phyloP scores from a whole-genome alignment of 2,329 filamentous ascomycete genomes.

The Sporothrix phasma region DNA sequence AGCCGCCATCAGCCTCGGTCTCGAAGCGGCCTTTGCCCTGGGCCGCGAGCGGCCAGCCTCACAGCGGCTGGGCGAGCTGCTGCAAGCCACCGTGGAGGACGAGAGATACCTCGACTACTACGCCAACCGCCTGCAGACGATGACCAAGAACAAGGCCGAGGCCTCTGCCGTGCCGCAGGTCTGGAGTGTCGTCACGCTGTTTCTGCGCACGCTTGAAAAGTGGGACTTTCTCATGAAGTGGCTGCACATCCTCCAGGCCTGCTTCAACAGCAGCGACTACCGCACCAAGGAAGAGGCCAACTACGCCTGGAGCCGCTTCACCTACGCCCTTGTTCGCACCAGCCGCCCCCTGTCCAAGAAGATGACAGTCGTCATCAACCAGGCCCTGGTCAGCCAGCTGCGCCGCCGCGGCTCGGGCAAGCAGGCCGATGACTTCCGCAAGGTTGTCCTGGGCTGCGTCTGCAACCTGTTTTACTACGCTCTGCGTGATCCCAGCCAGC shows the following conservation, averaged over 20 bases:
- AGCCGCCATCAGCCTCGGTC: constrained; percentile 64
- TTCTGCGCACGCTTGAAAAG: constrained; percentile 58
- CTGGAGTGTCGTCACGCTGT: constrained; percentile 73
- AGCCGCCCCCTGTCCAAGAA: constrained; percentile 49
- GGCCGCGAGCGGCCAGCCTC: constrained; percentile 60
- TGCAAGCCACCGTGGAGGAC: constrained; percentile 48
- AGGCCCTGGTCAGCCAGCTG: constrained; percentile 60
- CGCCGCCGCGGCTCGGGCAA: constrained; percentile 50
- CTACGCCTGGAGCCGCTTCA: constrained; percentile 74
- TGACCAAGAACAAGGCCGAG: constrained; percentile 55
- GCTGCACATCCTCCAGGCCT: constrained; percentile 69
- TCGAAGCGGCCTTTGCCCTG: constrained; percentile 58
- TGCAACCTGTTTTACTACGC: constrained; percentile 76
- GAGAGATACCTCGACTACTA: constrained; percentile 61
- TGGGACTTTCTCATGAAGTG: constrained; percentile 70
- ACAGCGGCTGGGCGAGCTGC: constrained; percentile 55
- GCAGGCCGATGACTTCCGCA: constrained; percentile 47
- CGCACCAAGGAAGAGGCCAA: constrained; percentile 67
- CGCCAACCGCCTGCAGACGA: constrained; percentile 53
- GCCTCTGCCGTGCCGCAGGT: constrained; percentile 68
- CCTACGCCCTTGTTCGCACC: constrained; percentile 62
- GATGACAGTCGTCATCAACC: constrained; percentile 40
- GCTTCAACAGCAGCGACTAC: constrained; percentile 70
- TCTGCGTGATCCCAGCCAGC: constrained; percentile 55
- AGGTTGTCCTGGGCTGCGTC: constrained; percentile 55